Percentiles rank a stretch among this genome's conserved stretches.
Conservation (phyloP, 176 grass and related monocot species). For the Triticum dicoccoides region DNA sequence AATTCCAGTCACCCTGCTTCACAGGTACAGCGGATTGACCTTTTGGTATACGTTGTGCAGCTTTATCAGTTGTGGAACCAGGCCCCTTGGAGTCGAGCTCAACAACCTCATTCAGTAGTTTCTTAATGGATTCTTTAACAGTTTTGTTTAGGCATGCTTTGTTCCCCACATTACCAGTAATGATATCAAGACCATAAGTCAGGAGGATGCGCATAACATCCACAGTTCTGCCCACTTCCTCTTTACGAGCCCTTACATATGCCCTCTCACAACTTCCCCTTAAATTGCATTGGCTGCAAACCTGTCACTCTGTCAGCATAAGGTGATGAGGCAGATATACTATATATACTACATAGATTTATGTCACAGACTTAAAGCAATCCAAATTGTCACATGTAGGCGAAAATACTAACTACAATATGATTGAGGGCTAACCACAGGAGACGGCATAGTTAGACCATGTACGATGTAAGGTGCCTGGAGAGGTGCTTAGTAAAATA, state of each 20-base stretch:
- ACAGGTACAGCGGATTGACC: conserved; percentile 52
- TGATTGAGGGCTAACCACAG: background rate
- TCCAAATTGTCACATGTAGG: background rate
- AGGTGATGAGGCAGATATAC: conserved; percentile 11
- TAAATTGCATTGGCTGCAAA: conserved; percentile 85
- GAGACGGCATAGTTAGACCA: background rate
- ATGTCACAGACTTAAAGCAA: conserved; percentile 8
- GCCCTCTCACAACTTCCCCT: conserved; percentile 81
- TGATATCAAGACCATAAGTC: conserved; percentile 70
- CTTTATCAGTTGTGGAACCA: conserved; percentile 38
- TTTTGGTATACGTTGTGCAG: conserved; percentile 29
- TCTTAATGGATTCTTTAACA: conserved; percentile 73
- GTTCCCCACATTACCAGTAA: conserved; percentile 71
- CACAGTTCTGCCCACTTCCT: conserved; percentile 84
- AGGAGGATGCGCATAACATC: conserved; percentile 90
- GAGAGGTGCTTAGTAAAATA: too few species aligned
- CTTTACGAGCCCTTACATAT: conserved; percentile 69
- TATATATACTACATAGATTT: conserved; percentile 28
- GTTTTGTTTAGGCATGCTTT: conserved; percentile 65
- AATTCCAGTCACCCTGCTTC: conserved; percentile 96
- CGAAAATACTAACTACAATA: background rate
- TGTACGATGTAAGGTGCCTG: too few species aligned
- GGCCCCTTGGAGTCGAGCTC: conserved; percentile 53
- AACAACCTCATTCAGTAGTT: conserved; percentile 59
- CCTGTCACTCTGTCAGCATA: conserved; percentile 70